phyloP scores from a whole-genome alignment of 345 rosid species.

The Brassica carinata region DNA sequence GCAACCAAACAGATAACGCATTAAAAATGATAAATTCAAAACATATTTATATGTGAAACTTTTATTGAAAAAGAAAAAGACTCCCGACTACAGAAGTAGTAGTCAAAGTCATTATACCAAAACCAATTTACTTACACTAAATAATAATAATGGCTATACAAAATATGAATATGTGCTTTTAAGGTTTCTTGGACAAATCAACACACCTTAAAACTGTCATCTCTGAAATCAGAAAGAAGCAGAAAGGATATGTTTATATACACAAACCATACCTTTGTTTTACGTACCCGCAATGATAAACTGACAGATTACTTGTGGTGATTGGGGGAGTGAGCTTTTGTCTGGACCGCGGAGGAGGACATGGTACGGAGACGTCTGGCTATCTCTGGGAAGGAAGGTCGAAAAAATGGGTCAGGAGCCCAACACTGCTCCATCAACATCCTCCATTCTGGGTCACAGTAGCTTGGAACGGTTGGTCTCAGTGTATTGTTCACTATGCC shows the following conservation, averaged over 20 bases:
- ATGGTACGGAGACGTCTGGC: slow-evolving; percentile 66
- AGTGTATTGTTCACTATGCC: slow-evolving; percentile 80
- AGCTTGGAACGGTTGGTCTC: slow-evolving; percentile 71
- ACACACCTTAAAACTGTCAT: slow-evolving; percentile 17
- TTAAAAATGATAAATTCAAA: background rate
- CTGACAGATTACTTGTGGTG: slow-evolving; percentile 33
- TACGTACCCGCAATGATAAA: background rate
- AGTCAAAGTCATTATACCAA: slow-evolving; percentile 14
- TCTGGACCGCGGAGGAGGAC: slow-evolving; percentile 53
- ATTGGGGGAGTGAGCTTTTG: slow-evolving; percentile 48
- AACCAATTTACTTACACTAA: slow-evolving; percentile 41
- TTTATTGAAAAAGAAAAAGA: background rate
- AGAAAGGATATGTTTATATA: slow-evolving; percentile 28
- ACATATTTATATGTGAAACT: background rate
- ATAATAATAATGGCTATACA: slow-evolving; percentile 35
- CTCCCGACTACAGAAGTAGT: background rate
- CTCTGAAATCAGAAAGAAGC: slow-evolving; percentile 24
- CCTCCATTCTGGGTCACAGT: slow-evolving; percentile 80
- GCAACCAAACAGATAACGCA: background rate
- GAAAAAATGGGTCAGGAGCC: slow-evolving; percentile 79
- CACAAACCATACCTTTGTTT: slow-evolving; percentile 8
- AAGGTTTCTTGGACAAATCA: slow-evolving; percentile 18
- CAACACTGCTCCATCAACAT: slow-evolving; percentile 85
- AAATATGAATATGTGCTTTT: slow-evolving; percentile 34
- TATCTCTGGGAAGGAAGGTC: slow-evolving; percentile 83